These are phyloP conservation scores for Euphorbia peplus DNA, from an alignment of 345 rosid species.

Conservation along the genomic window DNA sequence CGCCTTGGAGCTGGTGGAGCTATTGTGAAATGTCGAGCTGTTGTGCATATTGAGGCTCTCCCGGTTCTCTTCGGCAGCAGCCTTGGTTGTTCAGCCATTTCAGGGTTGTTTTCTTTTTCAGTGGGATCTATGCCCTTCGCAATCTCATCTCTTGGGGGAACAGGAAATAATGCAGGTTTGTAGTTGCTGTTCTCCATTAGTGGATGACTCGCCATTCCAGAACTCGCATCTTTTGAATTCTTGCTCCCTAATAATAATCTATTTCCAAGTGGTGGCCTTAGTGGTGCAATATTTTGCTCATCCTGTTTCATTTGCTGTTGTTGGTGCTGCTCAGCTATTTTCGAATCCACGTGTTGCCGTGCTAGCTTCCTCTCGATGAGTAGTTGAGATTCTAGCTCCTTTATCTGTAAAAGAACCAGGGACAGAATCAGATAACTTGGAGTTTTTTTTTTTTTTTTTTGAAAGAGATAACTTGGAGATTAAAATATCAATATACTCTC, in stretches of 20 bases:
- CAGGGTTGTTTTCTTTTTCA: slow-evolving; percentile 91
- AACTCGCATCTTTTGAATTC: slow-evolving; percentile 34
- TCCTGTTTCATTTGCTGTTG: slow-evolving; percentile 53
- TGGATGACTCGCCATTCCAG: slow-evolving; percentile 29
- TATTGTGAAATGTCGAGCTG: slow-evolving; percentile 33
- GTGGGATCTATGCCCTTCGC: slow-evolving; percentile 39
- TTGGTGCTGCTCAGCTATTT: slow-evolving; percentile 61
- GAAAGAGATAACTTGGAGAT: too few relatives aligned
- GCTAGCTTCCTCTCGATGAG: slow-evolving; percentile 91
- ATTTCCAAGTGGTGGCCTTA: slow-evolving; percentile 53
- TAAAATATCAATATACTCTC: not conserved
- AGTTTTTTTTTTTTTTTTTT: too few relatives aligned
- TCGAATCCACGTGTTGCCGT: slow-evolving; percentile 89
- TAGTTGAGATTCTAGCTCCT: slow-evolving; percentile 87
- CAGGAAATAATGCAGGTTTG: slow-evolving; percentile 31
- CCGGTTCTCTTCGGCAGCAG: slow-evolving; percentile 68
- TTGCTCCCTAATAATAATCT: slow-evolving; percentile 40
- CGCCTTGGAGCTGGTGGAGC: slow-evolving; percentile 62
- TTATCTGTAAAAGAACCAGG: slow-evolving; percentile 44
- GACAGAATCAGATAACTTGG: not conserved
- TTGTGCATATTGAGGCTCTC: slow-evolving; percentile 65
- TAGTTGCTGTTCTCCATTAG: slow-evolving; percentile 36
- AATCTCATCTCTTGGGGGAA: slow-evolving; percentile 34
- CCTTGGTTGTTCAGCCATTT: slow-evolving; percentile 44
- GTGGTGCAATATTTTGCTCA: slow-evolving; percentile 40